Base-by-base conservation (phyloP, 768 basidiomycete species). In the Cystoderma amianthinum region DNA sequence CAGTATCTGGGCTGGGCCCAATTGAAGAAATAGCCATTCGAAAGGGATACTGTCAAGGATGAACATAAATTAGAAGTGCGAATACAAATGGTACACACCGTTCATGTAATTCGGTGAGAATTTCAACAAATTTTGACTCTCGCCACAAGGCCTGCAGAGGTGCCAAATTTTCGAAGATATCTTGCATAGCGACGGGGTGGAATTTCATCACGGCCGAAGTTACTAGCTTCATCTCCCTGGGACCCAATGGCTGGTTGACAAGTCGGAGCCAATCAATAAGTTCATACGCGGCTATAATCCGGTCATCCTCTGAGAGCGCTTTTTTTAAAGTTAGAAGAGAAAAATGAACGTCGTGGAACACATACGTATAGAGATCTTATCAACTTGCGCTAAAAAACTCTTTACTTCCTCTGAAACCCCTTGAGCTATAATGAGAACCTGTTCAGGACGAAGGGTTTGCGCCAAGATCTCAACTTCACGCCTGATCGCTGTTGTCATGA, bases 251-350 rank as follows among this genome's bases (percentile, higher is more conserved):
- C 19, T 56, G 51, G 11, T 65, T 63, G 2, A 67, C 50, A 1
- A 84, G 57, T 25, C 83, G 76, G 22, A 82, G 43, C 72, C 74
- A 78, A 48, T 84, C 82, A n/a, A 85, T 63, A 0, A 86, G 61
- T 38, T 78, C 76, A 33, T 65, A 76, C 1, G 80, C 80, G 20
- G 62, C 48, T 1, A 52, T 46, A 36, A 57, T 61, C 32, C 71
- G 57, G 18, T 58, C 58, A 2, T 40, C 39, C 30, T 58, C 57
- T 2, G 62, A 56, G 13, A 56, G 51, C 22, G 72, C 78, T 82
- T 35, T n/a, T 45, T 2, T 20, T 32, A 19, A 6, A 20, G 20
- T 12, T 43, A 44, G 10, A 42, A 28, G 24, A 12, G 15, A n/a
- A 37, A 41, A 13, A 34, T 24, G 16, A 21, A 5, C 17, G 7